Evolutionary conservation across 495 filamentous ascomycete genomes (phyloP), one percentile per base, ranked within the genome.

Genomic region (Trichoderma gamsii): DNA sequence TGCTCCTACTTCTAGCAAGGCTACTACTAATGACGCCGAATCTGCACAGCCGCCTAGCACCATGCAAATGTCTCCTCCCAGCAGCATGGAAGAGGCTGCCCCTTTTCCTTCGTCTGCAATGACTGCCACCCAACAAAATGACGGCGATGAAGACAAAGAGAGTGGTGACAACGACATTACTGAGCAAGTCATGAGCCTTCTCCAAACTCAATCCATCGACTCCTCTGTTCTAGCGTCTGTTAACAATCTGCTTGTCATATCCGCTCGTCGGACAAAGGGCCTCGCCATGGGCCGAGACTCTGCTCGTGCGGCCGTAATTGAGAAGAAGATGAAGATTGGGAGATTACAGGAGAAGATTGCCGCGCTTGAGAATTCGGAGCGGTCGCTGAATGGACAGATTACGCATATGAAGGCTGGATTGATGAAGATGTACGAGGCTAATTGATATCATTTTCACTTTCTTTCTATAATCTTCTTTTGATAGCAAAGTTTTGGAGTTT

Each of bases 301-400:
- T 7, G 41, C 43, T 32, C 65, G 65, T n/a, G 21, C 41, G 16
- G n/a, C 27, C 12, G n/a, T 49, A 41, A 44, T 29, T 4, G 65
- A 66, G 12, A 66, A 49, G 65, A 46, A 66, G n/a, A n/a, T n/a
- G 8, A 44, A 32, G n/a, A 66, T 66, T 46, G 65, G 41, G 41
- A 23, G 43, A 8, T 9, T 66, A 43, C 65, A 66, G 6, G 65
- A 66, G 43, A 18, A 21, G 5, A 49, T 66, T 25, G 65, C 43
- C 0, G 65, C 65, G 65, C 65, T 66, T 7, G 65, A 51, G 43
- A 52, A 32, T 38, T 51, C 25, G 65, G 65, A 66, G 41, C 65
- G 41, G 41, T 9, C 27, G 41, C 11, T 46, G 43, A 44, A 51
- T 38, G 9, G 41, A 4, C 65, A 66, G 65, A 44, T 66, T 29